Evolutionary conservation across 1,284 basidiomycete species (phyloP), one percentile per base, ranked within the genome.

Genomic region (Rhodotorula sp.): DNA sequence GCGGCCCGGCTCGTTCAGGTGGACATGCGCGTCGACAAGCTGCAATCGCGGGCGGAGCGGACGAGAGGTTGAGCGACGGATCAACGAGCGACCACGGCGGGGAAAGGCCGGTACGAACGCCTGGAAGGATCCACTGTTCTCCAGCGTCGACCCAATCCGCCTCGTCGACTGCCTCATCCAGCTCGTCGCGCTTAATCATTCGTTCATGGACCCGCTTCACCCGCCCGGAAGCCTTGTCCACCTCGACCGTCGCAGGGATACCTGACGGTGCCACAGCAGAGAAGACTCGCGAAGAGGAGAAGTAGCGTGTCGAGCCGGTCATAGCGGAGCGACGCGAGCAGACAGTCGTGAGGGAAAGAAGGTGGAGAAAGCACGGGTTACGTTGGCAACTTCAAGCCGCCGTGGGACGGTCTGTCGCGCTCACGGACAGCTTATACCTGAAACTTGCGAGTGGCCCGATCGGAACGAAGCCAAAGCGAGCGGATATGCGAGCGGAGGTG

Each of bases 1-100:
- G 22, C 91, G 85, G 15, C 93, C 94, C 8, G 94, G 93, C 77
- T 95, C 91, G 80, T 95, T 74, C 37, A 77, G 62, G 81, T 96
- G 93, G 30, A 95, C 93, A 78, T 96, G 93, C 16, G 89, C 65
- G 61, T 75, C 68, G 55, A 72, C 68, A 52, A 76, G 66, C 59
- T 73, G 64, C 20, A 50, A 50, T 55, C 37, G 52, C 47, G 67
- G 59, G 28, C 55, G 53, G 46, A 31, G 24, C 50, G 50, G 52
- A 51, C 24, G 30, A n/a, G 16, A 24, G 28, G 24, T n/a, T 6
- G 31, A 50, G 20, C n/a, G 7, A 24, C 13, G 1, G 20, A 1
- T 22, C 26, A 31, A 44, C 9, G 2, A 3, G 20, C 20, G 37
- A n/a, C 1, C 4, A 9, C 7, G 8, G 28, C 20, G 22, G 26